These are phyloP conservation scores for Syzygium syzygioides DNA, from an alignment of 441 rosid species.

Conservation along the genomic window DNA sequence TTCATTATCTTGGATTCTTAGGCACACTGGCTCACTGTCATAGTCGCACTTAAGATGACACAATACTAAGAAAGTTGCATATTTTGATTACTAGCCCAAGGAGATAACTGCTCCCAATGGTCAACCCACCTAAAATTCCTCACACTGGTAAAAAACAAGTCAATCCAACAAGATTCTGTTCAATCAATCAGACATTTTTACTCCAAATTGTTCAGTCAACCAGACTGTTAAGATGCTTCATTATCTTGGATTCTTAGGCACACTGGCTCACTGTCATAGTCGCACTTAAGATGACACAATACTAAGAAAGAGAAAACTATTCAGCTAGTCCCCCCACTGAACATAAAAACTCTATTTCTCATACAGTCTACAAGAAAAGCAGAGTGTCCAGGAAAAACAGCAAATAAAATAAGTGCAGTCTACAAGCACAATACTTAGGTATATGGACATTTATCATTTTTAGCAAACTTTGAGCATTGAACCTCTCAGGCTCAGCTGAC, in stretches of 20 bases:
- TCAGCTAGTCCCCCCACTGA: neutral
- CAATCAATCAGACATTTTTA: neutral
- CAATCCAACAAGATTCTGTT: neutral
- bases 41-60: neutral
- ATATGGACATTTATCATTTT: neutral
- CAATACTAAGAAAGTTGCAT: neutral
- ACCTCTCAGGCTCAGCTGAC: neutral
- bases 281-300: neutral
- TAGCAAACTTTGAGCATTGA: neutral
- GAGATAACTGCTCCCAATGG: neutral
- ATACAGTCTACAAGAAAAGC: neutral
- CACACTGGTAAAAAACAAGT: neutral
- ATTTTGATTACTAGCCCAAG: neutral
- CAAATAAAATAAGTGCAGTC: neutral
- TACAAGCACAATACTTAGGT: neutral
- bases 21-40: neutral
- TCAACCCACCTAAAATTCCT: neutral
- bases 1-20: neutral
- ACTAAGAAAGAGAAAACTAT: neutral
- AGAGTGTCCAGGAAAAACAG: neutral
- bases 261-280: neutral
- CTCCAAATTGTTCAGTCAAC: neutral
- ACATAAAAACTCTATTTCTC: neutral
- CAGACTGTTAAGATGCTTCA: neutral
- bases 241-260: neutral